Evolutionary conservation across 2,329 filamentous ascomycete species (phyloP).

Genomic region (Talaromyces atroroseus): DNA sequence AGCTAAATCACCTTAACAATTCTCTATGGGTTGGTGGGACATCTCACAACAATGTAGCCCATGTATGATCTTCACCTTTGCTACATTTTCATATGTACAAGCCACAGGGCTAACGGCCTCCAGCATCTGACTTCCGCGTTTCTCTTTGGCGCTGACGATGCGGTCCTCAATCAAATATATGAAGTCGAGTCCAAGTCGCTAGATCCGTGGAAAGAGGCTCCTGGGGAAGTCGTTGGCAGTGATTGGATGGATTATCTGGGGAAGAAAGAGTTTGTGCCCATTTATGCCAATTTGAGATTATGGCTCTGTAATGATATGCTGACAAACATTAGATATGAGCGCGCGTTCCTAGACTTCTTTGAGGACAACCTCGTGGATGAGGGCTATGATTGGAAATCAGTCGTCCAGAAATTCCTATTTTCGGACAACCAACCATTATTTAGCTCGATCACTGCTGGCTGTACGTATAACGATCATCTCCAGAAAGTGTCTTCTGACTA

Average conservation of each 20-base stretch:
- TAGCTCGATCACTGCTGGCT: conserved; percentile 70
- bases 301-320: neutral
- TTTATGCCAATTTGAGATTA: neutral
- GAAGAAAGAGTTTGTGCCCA: conserved; percentile 52
- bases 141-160: conserved; percentile 67
- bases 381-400: conserved; percentile 76
- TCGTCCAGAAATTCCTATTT: conserved; percentile 72
- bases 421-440: conserved; percentile 64
- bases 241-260: conserved; percentile 88
- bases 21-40: conserved; percentile 71
- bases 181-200: conserved; percentile 66
- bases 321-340: conserved; percentile 60
- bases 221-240: conserved; percentile 70
- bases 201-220: conserved; percentile 77
- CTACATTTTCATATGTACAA: neutral
- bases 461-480: conserved; percentile 60
- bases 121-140: conserved; percentile 77
- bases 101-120: neutral
- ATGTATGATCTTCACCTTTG: conserved; percentile 44
- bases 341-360: conserved; percentile 90
- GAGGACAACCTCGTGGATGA: conserved; percentile 78
- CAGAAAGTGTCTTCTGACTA: conserved; percentile 23
- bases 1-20: conserved; percentile 87
- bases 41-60: conserved; percentile 78
- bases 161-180: conserved; percentile 74